Conservation (phyloP, 1,284 basidiomycete genomes). For the Apiotrichum mycotoxinovorans region DNA sequence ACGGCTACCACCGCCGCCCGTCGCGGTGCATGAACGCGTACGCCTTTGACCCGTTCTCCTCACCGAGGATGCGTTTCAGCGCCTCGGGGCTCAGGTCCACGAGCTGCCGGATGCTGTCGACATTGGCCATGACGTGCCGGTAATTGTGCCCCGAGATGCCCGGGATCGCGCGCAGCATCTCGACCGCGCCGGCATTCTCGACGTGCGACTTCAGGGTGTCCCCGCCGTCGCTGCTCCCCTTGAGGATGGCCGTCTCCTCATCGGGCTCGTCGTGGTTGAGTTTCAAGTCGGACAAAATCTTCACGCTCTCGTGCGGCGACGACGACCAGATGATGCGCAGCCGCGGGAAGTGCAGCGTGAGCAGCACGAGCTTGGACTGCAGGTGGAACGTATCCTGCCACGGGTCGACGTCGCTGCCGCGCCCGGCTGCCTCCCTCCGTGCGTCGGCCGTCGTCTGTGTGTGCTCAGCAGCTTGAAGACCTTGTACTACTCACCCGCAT, state of each 20-base stretch:
- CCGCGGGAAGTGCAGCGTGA: conserved; percentile 84
- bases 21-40: conserved; percentile 78
- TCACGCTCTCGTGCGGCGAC: conserved; percentile 84
- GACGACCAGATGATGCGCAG: conserved; percentile 95
- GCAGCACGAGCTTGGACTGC: conserved; percentile 85
- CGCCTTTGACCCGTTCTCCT: conserved; percentile 73
- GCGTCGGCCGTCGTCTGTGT: conserved; percentile 54
- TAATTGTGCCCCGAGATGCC: conserved; percentile 82
- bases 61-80: conserved; percentile 73
- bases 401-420: conserved; percentile 51
- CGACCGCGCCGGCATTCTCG: conserved; percentile 44
- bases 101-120: conserved; percentile 70
- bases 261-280: conserved; percentile 79
- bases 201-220: conserved; percentile 26
- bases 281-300: conserved; percentile 92
- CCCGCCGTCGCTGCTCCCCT: conserved; percentile 58
- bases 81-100: conserved; percentile 63
- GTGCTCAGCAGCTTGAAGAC: conserved; percentile 48
- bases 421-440: conserved; percentile 55
- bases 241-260: conserved; percentile 64
- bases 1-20: conserved; percentile 3
- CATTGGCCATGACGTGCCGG: conserved; percentile 76
- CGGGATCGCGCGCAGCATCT: conserved; percentile 52
- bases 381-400: conserved; percentile 55
- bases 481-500: conserved; percentile 61